These are phyloP conservation scores for Orbilia brochopaga DNA, from an alignment of 2,329 filamentous ascomycete species.

Conservation along the genomic window DNA sequence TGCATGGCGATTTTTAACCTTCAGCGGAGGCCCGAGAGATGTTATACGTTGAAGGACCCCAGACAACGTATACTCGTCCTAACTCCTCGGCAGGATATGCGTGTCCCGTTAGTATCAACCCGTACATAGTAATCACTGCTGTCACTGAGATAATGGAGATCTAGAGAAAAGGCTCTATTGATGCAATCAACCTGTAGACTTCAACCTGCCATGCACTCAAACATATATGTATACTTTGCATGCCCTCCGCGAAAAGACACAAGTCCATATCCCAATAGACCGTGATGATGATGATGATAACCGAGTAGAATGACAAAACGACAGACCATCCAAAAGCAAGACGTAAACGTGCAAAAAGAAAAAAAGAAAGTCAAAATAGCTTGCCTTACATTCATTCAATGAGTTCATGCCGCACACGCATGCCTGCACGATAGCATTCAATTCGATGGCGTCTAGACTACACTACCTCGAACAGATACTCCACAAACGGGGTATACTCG, in stretches of 20 bases:
- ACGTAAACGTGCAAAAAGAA: too few species aligned
- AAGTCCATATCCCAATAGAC: constrained; percentile 6
- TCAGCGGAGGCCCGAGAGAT: too few species aligned
- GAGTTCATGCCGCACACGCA: too few species aligned
- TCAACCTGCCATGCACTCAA: neutral
- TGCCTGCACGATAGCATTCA: too few species aligned
- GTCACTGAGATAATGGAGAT: neutral
- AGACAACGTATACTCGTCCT: too few species aligned
- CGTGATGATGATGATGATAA: constrained; percentile 23
- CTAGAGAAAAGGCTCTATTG: constrained; percentile 1
- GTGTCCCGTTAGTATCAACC: too few species aligned
- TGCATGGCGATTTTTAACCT: neutral
- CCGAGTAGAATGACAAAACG: neutral
- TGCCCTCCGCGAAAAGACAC: neutral
- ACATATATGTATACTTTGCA: neutral
- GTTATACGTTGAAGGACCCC: too few species aligned
- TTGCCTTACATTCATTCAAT: constrained; percentile 1
- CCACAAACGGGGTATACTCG: constrained; percentile 95
- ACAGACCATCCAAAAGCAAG: too few species aligned
- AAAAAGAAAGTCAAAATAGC: constrained; percentile 3
- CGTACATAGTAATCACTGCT: neutral
- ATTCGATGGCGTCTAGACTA: too few species aligned
- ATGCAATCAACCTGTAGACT: neutral
- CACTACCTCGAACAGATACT: constrained; percentile 86
- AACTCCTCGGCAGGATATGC: too few species aligned